Percentiles rank a stretch among this genome's conserved stretches.
These are phyloP conservation scores for Phytopythium delawarense DNA, from an alignment of 352 stramenopile species.

Conservation along the genomic window DNA sequence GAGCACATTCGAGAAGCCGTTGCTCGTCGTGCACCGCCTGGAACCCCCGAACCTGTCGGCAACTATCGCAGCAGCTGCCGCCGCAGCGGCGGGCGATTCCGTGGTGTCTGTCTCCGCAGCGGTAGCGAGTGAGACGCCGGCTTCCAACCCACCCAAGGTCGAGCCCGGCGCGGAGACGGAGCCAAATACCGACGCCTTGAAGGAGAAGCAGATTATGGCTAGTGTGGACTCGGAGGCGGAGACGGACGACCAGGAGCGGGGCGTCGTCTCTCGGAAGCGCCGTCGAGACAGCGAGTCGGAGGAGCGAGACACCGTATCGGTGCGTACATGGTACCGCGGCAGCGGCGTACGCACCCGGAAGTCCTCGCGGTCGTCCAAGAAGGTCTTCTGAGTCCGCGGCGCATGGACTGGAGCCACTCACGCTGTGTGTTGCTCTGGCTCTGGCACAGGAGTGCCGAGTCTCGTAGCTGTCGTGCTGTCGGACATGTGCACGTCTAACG, in stretches of 20 bases:
- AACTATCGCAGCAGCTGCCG: background rate
- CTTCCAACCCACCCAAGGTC: background rate
- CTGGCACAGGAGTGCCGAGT: background rate
- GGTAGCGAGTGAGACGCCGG: background rate
- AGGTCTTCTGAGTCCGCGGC: background rate
- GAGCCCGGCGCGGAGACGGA: background rate
- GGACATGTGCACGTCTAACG: background rate
- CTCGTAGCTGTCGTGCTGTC: background rate
- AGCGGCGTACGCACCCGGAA: background rate
- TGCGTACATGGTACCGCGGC: background rate
- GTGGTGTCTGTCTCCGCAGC: background rate
- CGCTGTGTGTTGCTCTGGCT: background rate
- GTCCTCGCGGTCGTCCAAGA: background rate
- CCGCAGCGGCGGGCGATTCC: background rate
- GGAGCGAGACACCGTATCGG: background rate
- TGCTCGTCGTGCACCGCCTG: background rate
- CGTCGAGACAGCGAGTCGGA: background rate
- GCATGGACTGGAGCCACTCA: background rate
- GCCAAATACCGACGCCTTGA: too few species aligned
- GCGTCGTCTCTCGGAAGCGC: background rate
- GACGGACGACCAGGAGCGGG: background rate
- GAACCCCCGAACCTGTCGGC: background rate
- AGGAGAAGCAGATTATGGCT: background rate
- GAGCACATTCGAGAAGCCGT: background rate
- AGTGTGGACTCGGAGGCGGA: background rate